Evolutionary conservation across 306 rosid species (phyloP).

Genomic region (Malus fusca): DNA sequence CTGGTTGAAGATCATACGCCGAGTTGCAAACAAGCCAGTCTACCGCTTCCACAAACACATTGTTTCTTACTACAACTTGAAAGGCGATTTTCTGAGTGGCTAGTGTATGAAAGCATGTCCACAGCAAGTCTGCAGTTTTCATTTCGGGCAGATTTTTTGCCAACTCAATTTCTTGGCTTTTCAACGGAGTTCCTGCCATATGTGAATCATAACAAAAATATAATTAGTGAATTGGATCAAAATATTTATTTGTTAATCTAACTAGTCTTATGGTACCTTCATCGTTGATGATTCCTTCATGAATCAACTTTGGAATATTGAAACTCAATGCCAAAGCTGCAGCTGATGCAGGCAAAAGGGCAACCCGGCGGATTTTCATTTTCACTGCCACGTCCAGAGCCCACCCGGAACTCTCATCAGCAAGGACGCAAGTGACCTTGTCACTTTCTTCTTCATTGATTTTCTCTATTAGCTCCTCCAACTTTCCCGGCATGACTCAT

Average conservation of each 20-base stretch:
- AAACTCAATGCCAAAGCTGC: conserved; percentile 22
- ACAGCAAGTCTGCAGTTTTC: conserved; percentile 7
- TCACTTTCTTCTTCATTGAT: conserved; percentile 16
- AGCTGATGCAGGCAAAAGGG: conserved; percentile 41
- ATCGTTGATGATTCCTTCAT: conserved; percentile 24
- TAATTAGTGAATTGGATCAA: neutral
- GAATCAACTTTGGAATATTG: conserved; percentile 23
- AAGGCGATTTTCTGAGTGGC: conserved; percentile 8
- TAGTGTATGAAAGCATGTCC: neutral
- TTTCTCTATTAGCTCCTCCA: conserved; percentile 36
- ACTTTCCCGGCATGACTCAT: conserved; percentile 31
- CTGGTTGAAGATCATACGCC: conserved; percentile 18
- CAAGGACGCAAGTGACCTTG: conserved; percentile 29
- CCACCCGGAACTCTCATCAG: conserved; percentile 31
- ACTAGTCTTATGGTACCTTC: conserved; percentile 29
- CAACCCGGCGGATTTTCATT: conserved; percentile 29
- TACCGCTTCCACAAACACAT: neutral
- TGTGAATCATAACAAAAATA: conserved; percentile 1
- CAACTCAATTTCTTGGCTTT: conserved; percentile 12
- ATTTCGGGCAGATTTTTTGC: conserved; percentile 19
- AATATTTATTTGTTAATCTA: too few relatives aligned
- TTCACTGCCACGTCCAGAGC: conserved; percentile 43
- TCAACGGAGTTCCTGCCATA: conserved; percentile 16
- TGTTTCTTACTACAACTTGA: neutral
- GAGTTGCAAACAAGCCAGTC: conserved; percentile 36